These are phyloP conservation scores for Flaveria trinervia DNA, from an alignment of 129 eudicot genomes.

Conservation along the genomic window DNA sequence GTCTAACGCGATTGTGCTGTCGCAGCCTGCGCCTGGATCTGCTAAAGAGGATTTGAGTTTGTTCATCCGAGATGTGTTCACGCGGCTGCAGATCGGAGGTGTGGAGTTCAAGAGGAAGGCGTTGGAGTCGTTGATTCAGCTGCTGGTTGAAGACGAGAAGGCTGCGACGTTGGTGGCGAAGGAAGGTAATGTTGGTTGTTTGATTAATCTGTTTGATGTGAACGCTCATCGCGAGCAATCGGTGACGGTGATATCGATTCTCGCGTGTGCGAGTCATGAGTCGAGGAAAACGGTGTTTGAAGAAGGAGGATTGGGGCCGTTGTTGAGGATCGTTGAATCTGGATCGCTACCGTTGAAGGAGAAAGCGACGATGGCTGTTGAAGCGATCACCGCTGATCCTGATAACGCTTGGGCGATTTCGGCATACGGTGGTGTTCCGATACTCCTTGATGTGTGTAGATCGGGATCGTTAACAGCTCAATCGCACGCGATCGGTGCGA, in stretches of 20 bases:
- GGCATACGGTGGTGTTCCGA: conserved; percentile 79
- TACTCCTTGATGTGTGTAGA: conserved; percentile 60
- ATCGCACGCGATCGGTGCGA: conserved; percentile 67
- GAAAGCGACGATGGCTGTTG: conserved; percentile 72
- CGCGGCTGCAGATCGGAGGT: conserved; percentile 83
- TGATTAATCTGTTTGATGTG: conserved; percentile 61
- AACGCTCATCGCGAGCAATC: conserved; percentile 59
- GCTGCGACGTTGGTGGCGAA: conserved; percentile 49
- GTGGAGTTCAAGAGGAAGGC: conserved; percentile 72
- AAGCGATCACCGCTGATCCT: conserved; percentile 65
- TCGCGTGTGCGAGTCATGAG: conserved; percentile 54
- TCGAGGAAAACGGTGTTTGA: conserved; percentile 66
- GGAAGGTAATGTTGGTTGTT: conserved; percentile 59
- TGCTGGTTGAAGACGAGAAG: conserved; percentile 54
- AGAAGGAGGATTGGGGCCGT: conserved; percentile 78
- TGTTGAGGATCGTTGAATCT: conserved; percentile 63
- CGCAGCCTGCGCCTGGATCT: conserved; percentile 58
- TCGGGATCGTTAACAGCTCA: conserved; percentile 60
- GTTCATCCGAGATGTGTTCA: conserved; percentile 64
- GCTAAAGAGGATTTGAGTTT: conserved; percentile 58
- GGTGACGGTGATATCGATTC: conserved; percentile 52
- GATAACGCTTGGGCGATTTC: conserved; percentile 87
- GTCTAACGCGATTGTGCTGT: conserved; percentile 72
- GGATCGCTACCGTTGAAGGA: conserved; percentile 59
- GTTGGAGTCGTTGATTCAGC: conserved; percentile 57